Evolutionary conservation across 2,329 filamentous ascomycete genomes (phyloP).

Genomic region (Xylaria digitata): DNA sequence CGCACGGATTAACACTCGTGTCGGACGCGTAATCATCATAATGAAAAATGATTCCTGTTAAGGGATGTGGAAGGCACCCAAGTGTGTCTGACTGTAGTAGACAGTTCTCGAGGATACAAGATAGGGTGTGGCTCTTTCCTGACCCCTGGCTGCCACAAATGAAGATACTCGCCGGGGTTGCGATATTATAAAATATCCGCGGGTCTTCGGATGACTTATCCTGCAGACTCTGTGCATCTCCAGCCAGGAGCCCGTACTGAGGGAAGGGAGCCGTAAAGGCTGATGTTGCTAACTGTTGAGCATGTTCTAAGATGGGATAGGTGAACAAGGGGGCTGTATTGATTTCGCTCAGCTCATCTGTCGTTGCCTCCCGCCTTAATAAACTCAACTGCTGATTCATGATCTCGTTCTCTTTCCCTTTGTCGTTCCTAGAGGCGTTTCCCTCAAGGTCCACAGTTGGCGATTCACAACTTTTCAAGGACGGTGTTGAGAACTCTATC

Average conservation of each 20-base stretch:
- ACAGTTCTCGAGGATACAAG: conserved; percentile 68
- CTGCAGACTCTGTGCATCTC: conserved; percentile 19
- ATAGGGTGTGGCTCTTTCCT: conserved; percentile 72
- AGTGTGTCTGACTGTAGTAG: conserved; percentile 55
- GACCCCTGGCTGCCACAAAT: conserved; percentile 74
- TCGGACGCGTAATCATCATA: conserved; percentile 68
- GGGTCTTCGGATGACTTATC: conserved; percentile 40
- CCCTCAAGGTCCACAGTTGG: background rate
- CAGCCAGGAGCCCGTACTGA: conserved; percentile 43
- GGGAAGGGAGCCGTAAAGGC: conserved; percentile 28
- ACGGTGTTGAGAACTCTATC: background rate
- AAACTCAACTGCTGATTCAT: conserved; percentile 24
- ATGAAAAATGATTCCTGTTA: conserved; percentile 73
- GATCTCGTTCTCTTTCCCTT: background rate
- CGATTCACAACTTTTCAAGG: background rate
- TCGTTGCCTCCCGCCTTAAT: conserved; percentile 22
- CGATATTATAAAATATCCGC: conserved; percentile 59
- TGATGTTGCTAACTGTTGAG: background rate
- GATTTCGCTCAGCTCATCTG: conserved; percentile 37
- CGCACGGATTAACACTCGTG: conserved; percentile 63
- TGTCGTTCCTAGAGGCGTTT: background rate
- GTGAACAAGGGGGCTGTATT: conserved; percentile 41
- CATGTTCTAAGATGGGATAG: conserved; percentile 30
- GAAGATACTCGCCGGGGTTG: conserved; percentile 67
- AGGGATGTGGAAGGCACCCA: conserved; percentile 57